phyloP scores from a whole-genome alignment of 768 basidiomycete genomes.

The Suillus weaverae region DNA sequence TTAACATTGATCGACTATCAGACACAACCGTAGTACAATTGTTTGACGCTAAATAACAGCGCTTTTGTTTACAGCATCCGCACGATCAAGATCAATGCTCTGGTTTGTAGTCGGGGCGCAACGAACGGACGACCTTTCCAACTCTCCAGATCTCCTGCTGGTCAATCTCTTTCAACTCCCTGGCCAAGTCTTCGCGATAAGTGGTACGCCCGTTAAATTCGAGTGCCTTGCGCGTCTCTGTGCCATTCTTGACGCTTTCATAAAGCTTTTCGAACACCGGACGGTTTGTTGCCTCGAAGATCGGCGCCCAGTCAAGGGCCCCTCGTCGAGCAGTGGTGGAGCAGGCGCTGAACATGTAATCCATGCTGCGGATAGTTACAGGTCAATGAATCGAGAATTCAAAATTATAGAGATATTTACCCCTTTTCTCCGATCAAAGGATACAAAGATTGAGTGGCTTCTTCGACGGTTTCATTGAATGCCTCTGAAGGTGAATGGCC shows the following conservation, averaged over 20 bases:
- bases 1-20: background rate
- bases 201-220: constrained; percentile 93
- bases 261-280: constrained; percentile 96
- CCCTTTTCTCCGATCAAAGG: constrained; percentile 95
- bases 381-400: background rate
- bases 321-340: constrained; percentile 99
- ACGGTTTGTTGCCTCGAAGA: constrained; percentile 92
- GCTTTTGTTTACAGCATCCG: background rate
- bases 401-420: constrained; percentile 39
- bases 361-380: constrained; percentile 61
- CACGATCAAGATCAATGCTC: background rate
- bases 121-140: constrained; percentile 87
- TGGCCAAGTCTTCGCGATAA: constrained; percentile 90
- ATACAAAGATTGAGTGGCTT: constrained; percentile 97
- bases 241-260: constrained; percentile 90
- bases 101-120: constrained; percentile 78
- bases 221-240: constrained; percentile 95
- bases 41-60: no score
- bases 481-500: constrained; percentile 97
- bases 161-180: constrained; percentile 92
- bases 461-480: constrained; percentile 99
- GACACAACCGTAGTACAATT: background rate
- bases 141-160: constrained; percentile 99
- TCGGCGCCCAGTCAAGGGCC: constrained; percentile 97
- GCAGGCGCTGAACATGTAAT: constrained; percentile 99